Evolutionary conservation across 1,284 basidiomycete genomes (phyloP).

Genomic region (Cutaneotrichosporon mucoides): DNA sequence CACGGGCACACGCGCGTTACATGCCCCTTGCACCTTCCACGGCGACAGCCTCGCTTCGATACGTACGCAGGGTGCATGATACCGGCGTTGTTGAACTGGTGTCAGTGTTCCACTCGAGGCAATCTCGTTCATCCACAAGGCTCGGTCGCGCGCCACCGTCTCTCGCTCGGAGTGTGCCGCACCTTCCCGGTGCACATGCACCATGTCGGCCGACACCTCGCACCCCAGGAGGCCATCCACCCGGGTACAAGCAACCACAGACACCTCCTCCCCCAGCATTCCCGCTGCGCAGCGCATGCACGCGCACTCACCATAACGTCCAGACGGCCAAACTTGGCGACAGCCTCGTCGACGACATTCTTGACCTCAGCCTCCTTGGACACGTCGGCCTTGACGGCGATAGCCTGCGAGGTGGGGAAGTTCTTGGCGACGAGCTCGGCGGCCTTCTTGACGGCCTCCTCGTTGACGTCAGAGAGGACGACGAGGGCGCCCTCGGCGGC

Average conservation of each 20-base stretch:
- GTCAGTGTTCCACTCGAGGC: neutral
- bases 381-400: conserved; percentile 78
- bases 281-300: no score
- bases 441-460: conserved; percentile 66
- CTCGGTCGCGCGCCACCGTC: no score
- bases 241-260: no score
- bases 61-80: conserved; percentile 76
- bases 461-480: conserved; percentile 81
- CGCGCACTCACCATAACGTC: conserved; percentile 73
- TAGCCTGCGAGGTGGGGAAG: conserved; percentile 64
- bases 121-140: neutral
- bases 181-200: no score
- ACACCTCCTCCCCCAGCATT: no score
- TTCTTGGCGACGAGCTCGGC: conserved; percentile 62
- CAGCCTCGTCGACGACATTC: conserved; percentile 70
- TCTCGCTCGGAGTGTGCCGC: no score
- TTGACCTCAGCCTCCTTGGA: conserved; percentile 82
- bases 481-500: conserved; percentile 86
- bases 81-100: conserved; percentile 82
- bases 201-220: no score
- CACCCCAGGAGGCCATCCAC: no score
- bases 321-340: conserved; percentile 78
- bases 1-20: neutral
- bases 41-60: neutral
- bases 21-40: neutral